Conservation (phyloP, 164 flowering plant species). For the Annona squamosa region DNA sequence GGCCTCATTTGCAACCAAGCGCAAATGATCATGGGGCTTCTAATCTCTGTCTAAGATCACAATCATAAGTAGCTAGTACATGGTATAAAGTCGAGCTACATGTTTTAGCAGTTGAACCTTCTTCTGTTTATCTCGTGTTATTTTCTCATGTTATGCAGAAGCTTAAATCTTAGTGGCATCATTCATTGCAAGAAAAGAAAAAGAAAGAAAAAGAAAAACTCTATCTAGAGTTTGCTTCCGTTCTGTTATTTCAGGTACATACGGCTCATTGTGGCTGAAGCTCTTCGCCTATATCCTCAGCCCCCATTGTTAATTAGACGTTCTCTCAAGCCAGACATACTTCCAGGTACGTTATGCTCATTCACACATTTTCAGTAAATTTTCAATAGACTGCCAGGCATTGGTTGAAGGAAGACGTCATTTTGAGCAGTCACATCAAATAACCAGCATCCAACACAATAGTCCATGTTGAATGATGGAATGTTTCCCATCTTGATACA, state of each 20-base stretch:
- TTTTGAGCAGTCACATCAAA: no score
- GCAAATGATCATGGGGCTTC: no score
- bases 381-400: background rate
- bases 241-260: conserved; percentile 50
- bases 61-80: no score
- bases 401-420: background rate
- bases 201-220: background rate
- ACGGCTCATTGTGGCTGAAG: conserved; percentile 75
- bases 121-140: no score
- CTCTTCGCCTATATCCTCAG: conserved; percentile 94
- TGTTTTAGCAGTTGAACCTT: no score
- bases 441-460: no score
- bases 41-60: no score
- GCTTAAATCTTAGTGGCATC: no score
- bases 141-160: no score
- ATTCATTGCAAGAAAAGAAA: background rate
- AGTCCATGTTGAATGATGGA: background rate
- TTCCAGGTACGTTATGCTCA: conserved; percentile 59
- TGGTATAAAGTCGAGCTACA: no score
- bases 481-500: no score
- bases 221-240: background rate
- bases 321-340: conserved; percentile 65
- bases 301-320: conserved; percentile 95
- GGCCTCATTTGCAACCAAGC: no score
- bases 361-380: background rate